Evolutionary conservation across 495 filamentous ascomycete species (phyloP).

Genomic region (Xylaria scruposa): DNA sequence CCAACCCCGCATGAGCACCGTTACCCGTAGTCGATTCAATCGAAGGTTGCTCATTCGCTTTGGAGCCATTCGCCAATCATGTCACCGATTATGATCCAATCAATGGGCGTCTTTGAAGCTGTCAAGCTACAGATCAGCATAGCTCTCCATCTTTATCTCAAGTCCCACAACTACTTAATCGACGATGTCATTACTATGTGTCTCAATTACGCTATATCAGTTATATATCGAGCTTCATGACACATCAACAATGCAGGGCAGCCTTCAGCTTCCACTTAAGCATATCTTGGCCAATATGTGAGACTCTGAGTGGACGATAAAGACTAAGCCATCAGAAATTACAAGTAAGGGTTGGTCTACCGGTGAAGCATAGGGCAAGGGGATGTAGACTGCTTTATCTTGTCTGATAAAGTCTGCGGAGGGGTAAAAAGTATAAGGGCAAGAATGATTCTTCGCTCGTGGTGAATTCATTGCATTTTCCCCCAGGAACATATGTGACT

Average conservation of each 20-base stretch:
- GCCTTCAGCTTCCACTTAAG: slow-evolving; percentile 1
- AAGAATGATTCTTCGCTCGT: neutral
- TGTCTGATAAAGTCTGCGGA: neutral
- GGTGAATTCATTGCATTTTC: neutral
- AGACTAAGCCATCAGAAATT: neutral
- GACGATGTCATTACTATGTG: slow-evolving; percentile 19
- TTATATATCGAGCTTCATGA: slow-evolving; percentile 5
- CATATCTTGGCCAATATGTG: slow-evolving; percentile 10
- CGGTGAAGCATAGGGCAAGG: neutral
- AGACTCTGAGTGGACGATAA: slow-evolving; percentile 19
- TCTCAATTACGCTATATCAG: slow-evolving; percentile 6
- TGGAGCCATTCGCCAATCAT: slow-evolving; percentile 22
- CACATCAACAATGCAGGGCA: slow-evolving; percentile 14
- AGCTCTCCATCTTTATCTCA: slow-evolving; percentile 22
- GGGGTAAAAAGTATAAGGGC: neutral
- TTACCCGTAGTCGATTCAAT: neutral
- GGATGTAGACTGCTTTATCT: neutral
- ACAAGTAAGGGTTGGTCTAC: neutral
- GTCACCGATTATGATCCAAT: slow-evolving; percentile 4
- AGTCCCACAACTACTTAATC: slow-evolving; percentile 3
- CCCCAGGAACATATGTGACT: neutral
- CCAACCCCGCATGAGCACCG: slow-evolving; percentile 8
- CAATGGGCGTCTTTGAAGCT: neutral
- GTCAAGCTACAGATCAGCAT: slow-evolving; percentile 9
- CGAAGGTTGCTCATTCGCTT: neutral